A percentile compares a stretch with the other conserved stretches of the same genome.
These are phyloP conservation scores for Hypoxylon sp. DNA, from an alignment of 2,329 filamentous ascomycete species.

Conservation along the genomic window DNA sequence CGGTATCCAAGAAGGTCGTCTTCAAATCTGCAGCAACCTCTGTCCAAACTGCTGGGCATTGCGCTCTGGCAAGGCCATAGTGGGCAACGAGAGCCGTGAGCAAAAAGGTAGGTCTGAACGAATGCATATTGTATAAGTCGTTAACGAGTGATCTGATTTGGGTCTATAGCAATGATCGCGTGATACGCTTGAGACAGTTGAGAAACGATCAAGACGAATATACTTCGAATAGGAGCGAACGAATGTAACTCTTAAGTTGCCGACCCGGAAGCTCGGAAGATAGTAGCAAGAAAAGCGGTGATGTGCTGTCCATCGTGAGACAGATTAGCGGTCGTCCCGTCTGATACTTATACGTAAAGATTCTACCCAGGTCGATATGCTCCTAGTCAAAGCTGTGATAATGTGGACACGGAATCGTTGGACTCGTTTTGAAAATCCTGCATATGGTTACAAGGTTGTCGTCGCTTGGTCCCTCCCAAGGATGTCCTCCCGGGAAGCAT, in stretches of 20 bases:
- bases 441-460: slow-evolving; percentile 20
- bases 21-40: slow-evolving; percentile 47
- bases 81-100: slow-evolving; percentile 29
- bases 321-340: neutral
- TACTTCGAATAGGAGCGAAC: slow-evolving; percentile 7
- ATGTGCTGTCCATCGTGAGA: slow-evolving; percentile 25
- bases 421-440: slow-evolving; percentile 24
- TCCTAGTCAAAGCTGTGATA: slow-evolving; percentile 23
- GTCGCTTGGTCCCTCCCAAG: slow-evolving; percentile 29
- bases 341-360: slow-evolving; percentile 36
- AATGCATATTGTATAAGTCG: slow-evolving; percentile 32
- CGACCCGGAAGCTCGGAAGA: slow-evolving; percentile 15
- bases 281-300: slow-evolving; percentile 18
- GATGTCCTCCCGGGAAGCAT: slow-evolving; percentile 20
- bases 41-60: slow-evolving; percentile 48
- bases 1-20: slow-evolving; percentile 37
- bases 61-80: slow-evolving; percentile 21
- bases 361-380: neutral
- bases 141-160: neutral
- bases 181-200: neutral
- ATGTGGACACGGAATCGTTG: slow-evolving; percentile 18
- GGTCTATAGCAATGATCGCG: neutral
- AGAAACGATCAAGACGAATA: slow-evolving; percentile 1
- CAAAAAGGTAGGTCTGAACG: slow-evolving; percentile 26
- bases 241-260: slow-evolving; percentile 19